Conservation (phyloP, 169 alveolate genomes). For the Babesia ovata region DNA sequence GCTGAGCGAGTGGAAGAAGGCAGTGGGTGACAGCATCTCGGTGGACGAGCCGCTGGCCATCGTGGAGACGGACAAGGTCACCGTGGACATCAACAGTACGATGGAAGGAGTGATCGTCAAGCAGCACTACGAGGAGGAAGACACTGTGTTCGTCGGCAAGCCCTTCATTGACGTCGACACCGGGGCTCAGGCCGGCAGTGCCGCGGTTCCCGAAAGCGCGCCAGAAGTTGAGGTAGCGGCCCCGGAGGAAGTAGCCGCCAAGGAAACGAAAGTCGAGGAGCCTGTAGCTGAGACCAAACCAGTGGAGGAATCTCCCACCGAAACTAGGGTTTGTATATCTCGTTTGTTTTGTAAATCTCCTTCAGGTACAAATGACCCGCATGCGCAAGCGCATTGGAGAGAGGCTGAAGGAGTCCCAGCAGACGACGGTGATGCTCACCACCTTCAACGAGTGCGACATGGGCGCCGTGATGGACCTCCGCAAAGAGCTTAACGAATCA, state of each 20-base stretch:
- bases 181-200: constrained; percentile 68
- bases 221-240: constrained; percentile 25
- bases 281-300: constrained; percentile 1
- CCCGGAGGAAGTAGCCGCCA: not conserved
- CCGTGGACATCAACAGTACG: constrained; percentile 90
- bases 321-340: constrained; percentile 52
- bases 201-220: not conserved
- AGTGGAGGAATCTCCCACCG: constrained; percentile 35
- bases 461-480: constrained; percentile 78
- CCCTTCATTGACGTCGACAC: constrained; percentile 86
- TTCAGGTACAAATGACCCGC: constrained; percentile 87
- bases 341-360: not conserved
- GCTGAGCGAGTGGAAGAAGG: constrained; percentile 78
- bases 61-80: constrained; percentile 94
- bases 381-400: constrained; percentile 90
- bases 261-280: constrained; percentile 11
- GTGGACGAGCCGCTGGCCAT: constrained; percentile 91
- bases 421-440: constrained; percentile 90
- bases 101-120: constrained; percentile 78
- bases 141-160: constrained; percentile 85
- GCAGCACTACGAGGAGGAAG: constrained; percentile 74
- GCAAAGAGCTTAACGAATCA: constrained; percentile 76
- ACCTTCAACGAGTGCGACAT: constrained; percentile 91
- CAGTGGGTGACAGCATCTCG: constrained; percentile 87
- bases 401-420: constrained; percentile 91